These are phyloP conservation scores for Iberis pinnata DNA, from an alignment of 345 rosid species.

Conservation along the genomic window DNA sequence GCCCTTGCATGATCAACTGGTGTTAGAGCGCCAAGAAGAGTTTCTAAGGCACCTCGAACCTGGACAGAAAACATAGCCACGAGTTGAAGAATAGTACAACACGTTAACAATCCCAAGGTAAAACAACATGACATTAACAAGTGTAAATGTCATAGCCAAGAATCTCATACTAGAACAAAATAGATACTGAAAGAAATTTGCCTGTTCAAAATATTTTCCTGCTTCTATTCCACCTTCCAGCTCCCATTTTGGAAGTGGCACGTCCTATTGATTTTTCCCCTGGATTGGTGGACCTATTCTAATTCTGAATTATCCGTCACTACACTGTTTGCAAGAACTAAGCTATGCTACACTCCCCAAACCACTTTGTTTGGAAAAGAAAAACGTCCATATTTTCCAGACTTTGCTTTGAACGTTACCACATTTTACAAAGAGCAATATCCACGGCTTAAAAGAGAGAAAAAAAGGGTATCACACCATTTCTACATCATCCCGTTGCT, in stretches of 20 bases:
- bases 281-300: constrained; percentile 10
- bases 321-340: background rate
- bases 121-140: constrained; percentile 7
- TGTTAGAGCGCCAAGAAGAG: constrained; percentile 83
- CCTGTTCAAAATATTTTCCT: background rate
- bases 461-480: constrained; percentile 44
- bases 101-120: constrained; percentile 2
- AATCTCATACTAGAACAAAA: constrained; percentile 3
- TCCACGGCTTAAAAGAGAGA: background rate
- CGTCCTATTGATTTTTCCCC: constrained; percentile 5
- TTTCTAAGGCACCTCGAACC: constrained; percentile 95
- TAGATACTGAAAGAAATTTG: constrained; percentile 1
- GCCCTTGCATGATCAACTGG: constrained; percentile 77
- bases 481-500: constrained; percentile 85
- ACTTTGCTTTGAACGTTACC: too few relatives aligned
- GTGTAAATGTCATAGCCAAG: background rate
- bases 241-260: constrained; percentile 5
- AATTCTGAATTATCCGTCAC: background rate
- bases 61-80: constrained; percentile 22
- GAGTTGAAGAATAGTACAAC: constrained; percentile 6
- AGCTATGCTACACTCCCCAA: background rate
- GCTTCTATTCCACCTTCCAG: too few relatives aligned
- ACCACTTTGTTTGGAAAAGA: background rate
- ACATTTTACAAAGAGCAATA: background rate
- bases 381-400: too few relatives aligned